Evolutionary conservation across 1,284 basidiomycete genomes (phyloP), one percentile per base, ranked within the genome.

Genomic region (Rhizoctonia solani): DNA sequence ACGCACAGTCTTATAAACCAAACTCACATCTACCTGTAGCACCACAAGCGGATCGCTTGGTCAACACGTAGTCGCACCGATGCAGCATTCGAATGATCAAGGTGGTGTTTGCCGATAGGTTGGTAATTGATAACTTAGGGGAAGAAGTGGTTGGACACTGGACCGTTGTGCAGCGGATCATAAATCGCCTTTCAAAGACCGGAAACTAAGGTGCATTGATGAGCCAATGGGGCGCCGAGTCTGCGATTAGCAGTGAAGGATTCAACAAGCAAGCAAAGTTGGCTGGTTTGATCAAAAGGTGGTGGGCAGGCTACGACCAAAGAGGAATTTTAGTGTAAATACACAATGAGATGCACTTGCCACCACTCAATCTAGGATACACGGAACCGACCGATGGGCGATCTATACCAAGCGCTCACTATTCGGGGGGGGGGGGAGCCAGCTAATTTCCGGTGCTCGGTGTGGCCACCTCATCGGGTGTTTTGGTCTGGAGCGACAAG

Each of bases 401-500:
- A 16, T 39, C n/a, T n/a, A n/a, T n/a, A n/a, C n/a, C n/a, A n/a
- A n/a, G n/a, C 16, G 37, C 8, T 39, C 16, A 16, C 8, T 39
- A 16, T 39, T 39, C 16, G 37, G 9, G 37, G 9, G 13, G 44
- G n/a, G 44, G 44, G 8, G 9, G 44, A 6, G 19, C 9, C 8
- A 19, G 14, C 32, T 42, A 58, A n/a, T n/a, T 34, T 27, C 34
- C 25, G 44, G 27, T 39, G 34, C 37, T 27, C 37, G 54, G 27
- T 19, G 21, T 16, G 11, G 56, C 30, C 8, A 25, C 74, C 89
- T 88, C 69, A 29, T 82, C 81, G 47, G 81, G 79, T 1, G 89
- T 90, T 76, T 83, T 87, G 4, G 90, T 88, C 70, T 85, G 85
- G 71, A 92, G 76, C n/a, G 88, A 88, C 41, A 92, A 78, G 0